A percentile compares a stretch with the other conserved stretches of the same genome.
phyloP scores from a whole-genome alignment of 108 stramenopile genomes.

The Stephanodiscus triporus region DNA sequence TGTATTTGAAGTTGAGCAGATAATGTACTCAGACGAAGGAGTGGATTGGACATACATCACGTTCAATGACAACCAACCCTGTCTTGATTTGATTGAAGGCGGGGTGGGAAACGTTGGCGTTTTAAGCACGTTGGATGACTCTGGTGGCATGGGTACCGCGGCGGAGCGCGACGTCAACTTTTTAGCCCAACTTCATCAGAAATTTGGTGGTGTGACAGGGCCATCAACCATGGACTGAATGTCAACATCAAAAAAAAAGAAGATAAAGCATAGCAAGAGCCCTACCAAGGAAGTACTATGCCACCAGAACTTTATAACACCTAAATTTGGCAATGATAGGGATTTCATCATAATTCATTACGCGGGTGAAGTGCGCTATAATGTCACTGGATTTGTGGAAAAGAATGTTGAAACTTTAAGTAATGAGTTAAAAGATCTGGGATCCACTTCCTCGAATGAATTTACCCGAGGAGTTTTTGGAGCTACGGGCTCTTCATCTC shows the following conservation, averaged over 20 bases:
- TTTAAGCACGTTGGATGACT: conserved; percentile 87
- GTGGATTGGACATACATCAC: conserved; percentile 97
- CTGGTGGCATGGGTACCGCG: conserved; percentile 87
- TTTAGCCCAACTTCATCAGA: conserved; percentile 84
- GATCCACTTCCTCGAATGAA: conserved; percentile 55
- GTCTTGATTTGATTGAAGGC: conserved; percentile 95
- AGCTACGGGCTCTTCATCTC: conserved; percentile 13
- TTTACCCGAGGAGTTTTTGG: conserved; percentile 63
- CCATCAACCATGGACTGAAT: conserved; percentile 8
- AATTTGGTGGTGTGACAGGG: conserved; percentile 65
- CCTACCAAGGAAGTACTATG: conserved; percentile 25
- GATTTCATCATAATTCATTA: conserved; percentile 93
- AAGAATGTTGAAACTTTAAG: conserved; percentile 93
- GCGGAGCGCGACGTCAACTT: conserved; percentile 89
- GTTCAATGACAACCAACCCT: conserved; percentile 98
- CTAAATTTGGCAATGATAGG: conserved; percentile 88
- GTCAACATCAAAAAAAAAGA: conserved; percentile 49
- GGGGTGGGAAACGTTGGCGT: conserved; percentile 76
- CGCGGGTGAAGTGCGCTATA: conserved; percentile 93
- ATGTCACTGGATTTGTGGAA: conserved; percentile 87
- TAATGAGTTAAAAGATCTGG: conserved; percentile 85
- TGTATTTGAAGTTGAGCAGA: conserved; percentile 95
- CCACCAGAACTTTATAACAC: conserved; percentile 85
- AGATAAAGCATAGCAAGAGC: conserved; percentile 43
- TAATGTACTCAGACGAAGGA: conserved; percentile 90